Base-by-base conservation (phyloP, 2,329 filamentous ascomycete genomes). In the Moelleriella libera region DNA sequence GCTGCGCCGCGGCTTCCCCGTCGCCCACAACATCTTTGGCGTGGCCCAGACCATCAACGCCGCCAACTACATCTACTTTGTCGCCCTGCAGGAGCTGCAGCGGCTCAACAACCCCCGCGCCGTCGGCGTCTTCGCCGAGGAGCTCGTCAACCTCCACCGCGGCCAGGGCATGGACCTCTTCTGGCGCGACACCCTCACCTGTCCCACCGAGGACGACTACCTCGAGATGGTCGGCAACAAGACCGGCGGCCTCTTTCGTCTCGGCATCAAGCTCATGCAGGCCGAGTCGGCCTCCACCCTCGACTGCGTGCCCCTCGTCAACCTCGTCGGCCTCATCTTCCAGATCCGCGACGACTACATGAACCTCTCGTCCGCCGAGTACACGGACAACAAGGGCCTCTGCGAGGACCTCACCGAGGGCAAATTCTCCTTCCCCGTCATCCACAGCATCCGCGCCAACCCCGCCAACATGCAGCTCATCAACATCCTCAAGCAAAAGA, bases 371-470 rank as follows among this genome's bases (percentile, higher is more conserved):
- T 78, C 74, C 14, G 69, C 68, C n/a, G 74, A 81, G 58, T 96
- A 96, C 70, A 82, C 81, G 39, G 72, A 83, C 53, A 90, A 94
- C 65, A 97, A 97, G 69, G 92, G 90, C 45, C 77, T 95, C 55
- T 94, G 87, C 64, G 90, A 97, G 69, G 92, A 97, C 65, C 68
- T 97, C 56, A 96, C 88, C 1, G 92, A 97, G 68, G 90, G 90
- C 53, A 97, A 97, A 72, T 96, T 96, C 69, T 90, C 84, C 30
- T 96, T 96, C 62, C 88, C 89, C 41, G 82, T 97, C 58, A 95
- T 97, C 58, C 90, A 97, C 68, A 84, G 85, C 62, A 94, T 97
- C 55, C 85, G 86, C 50, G 70, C 83, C 50, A 78, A 88, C 60
- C 85, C 78, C 14, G 67, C 69, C 31, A 85, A 88, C 60, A 71